Percentiles rank a stretch among this genome's conserved stretches.
Conservation (phyloP, 305 asterid genomes). For the Fraxinus nigra region DNA sequence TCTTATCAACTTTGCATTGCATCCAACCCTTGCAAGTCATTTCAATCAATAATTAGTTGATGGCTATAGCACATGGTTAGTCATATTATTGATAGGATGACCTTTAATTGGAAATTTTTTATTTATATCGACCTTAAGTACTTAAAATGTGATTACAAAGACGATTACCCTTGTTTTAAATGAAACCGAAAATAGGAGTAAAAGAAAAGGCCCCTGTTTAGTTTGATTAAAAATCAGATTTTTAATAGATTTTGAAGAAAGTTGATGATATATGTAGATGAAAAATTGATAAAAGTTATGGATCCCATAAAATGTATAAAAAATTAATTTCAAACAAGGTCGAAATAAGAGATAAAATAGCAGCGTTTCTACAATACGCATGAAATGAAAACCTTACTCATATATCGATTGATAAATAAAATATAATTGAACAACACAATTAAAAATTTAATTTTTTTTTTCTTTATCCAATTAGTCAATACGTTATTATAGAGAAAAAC, state of each 20-base stretch:
- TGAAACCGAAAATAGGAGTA: too few relatives aligned
- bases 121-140: neutral
- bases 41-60: conserved; percentile 25
- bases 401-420: neutral
- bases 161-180: too few relatives aligned
- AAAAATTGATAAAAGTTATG: neutral
- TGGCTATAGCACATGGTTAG: conserved; percentile 27
- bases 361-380: too few relatives aligned
- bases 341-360: neutral
- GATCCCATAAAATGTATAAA: neutral
- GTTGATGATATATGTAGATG: neutral
- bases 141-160: neutral
- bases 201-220: neutral
- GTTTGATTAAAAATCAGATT: neutral
- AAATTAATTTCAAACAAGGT: neutral
- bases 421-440: neutral
- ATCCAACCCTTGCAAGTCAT: conserved; percentile 34
- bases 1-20: conserved; percentile 32
- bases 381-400: neutral
- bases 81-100: neutral
- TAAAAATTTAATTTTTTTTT: neutral
- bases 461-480: neutral
- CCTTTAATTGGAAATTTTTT: neutral
- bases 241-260: neutral
- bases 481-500: neutral